These are phyloP conservation scores for Thelonectria rubi DNA, from an alignment of 2,329 filamentous ascomycete genomes.

Conservation along the genomic window DNA sequence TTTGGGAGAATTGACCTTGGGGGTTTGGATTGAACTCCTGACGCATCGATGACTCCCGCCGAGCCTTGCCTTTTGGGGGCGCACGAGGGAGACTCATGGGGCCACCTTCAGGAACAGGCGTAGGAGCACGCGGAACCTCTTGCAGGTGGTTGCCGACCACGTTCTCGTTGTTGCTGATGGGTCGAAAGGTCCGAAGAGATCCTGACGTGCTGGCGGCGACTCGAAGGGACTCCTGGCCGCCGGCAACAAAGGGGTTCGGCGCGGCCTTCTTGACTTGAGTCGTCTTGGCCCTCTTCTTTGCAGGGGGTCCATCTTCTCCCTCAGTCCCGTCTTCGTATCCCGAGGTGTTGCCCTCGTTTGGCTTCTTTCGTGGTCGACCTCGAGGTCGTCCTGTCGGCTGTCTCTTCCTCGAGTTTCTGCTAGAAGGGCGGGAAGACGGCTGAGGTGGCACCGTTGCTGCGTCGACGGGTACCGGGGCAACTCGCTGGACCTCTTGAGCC, in stretches of 20 bases:
- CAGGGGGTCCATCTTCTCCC: slow-evolving; percentile 60
- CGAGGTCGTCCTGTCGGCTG: slow-evolving; percentile 63
- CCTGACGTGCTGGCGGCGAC: slow-evolving; percentile 92
- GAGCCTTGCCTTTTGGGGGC: slow-evolving; percentile 50
- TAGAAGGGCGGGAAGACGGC: slow-evolving; percentile 64
- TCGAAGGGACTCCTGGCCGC: slow-evolving; percentile 80
- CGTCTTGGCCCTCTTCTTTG: slow-evolving; percentile 80
- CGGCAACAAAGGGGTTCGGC: slow-evolving; percentile 75
- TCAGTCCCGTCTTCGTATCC: slow-evolving; percentile 75
- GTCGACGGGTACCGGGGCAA: slow-evolving; percentile 49
- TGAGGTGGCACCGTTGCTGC: slow-evolving; percentile 35
- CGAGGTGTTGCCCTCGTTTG: slow-evolving; percentile 72
- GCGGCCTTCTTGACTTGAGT: slow-evolving; percentile 78
- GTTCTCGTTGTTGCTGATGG: slow-evolving; percentile 63
- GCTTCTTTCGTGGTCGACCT: slow-evolving; percentile 65
- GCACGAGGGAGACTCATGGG: slow-evolving; percentile 44
- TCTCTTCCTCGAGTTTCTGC: slow-evolving; percentile 62
- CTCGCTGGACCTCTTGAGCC: slow-evolving; percentile 45
- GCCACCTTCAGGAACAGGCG: slow-evolving; percentile 70
- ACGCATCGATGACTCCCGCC: slow-evolving; percentile 68
- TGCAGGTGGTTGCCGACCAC: slow-evolving; percentile 66
- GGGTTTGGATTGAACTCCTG: slow-evolving; percentile 60
- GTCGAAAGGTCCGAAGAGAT: slow-evolving; percentile 85
- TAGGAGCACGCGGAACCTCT: slow-evolving; percentile 79
- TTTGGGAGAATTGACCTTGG: slow-evolving; percentile 53